Evolutionary conservation across 2,329 filamentous ascomycete species (phyloP).

Genomic region (Aspergillus udagawae): DNA sequence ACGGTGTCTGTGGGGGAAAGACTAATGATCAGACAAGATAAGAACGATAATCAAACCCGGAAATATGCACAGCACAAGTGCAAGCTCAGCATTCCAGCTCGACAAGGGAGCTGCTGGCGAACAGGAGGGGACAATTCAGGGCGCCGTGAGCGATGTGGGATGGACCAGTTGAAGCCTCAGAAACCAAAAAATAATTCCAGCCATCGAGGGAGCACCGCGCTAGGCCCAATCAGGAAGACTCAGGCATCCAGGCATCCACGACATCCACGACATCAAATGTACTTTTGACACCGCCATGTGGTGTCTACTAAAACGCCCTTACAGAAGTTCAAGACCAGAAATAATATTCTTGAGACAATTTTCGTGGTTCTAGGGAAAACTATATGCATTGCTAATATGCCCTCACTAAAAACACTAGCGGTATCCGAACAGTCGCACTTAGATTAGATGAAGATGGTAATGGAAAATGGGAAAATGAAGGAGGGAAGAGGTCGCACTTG

Average conservation of each 20-base stretch:
- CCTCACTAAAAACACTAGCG: conserved; percentile 17
- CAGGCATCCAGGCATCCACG: conserved; percentile 7
- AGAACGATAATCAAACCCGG: conserved; percentile 5
- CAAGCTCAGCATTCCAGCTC: conserved; percentile 25
- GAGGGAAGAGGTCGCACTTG: background rate
- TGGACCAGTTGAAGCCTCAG: conserved; percentile 7
- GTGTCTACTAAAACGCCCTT: no score
- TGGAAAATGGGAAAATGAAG: conserved; percentile 6
- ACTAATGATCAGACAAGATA: background rate
- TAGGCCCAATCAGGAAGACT: conserved; percentile 13
- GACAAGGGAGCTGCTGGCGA: conserved; percentile 12
- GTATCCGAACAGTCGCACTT: conserved; percentile 24
- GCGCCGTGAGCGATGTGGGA: conserved; percentile 1
- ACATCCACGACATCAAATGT: no score
- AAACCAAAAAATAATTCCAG: conserved; percentile 10
- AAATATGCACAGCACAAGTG: conserved; percentile 11
- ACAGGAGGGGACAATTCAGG: conserved; percentile 3
- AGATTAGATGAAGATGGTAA: conserved; percentile 17
- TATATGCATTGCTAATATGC: conserved; percentile 23
- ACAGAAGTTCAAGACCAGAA: background rate
- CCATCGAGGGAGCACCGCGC: conserved; percentile 11
- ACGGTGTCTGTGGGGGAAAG: background rate
- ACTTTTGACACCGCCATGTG: background rate
- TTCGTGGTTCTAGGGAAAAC: conserved; percentile 1
- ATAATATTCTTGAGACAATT: background rate